Evolutionary conservation across 371 early-diverging fungal species (phyloP), one percentile per base, ranked within the genome.

Genomic region (Haplosporangium sp.): DNA sequence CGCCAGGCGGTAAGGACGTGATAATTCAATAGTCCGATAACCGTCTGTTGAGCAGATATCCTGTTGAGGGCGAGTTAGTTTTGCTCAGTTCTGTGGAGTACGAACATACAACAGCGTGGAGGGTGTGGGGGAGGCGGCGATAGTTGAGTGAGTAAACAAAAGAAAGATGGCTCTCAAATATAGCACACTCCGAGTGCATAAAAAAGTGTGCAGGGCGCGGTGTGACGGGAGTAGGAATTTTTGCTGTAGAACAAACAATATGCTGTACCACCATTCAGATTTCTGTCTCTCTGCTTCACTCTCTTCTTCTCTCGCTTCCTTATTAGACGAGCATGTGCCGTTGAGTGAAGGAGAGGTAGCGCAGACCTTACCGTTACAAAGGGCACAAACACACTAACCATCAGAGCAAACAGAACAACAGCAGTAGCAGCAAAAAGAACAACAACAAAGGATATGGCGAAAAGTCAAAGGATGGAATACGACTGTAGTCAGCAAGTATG

Each of bases 401-500:
- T 21, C 4, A 11, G 36, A 54, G 23, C 10, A 58, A 21, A 58
- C 46, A 58, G 6, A 46, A 20, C 36, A 58, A 18, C 6, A 46
- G 46, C 59, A 21, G n/a, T 9, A 56, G 14, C 18, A n/a, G 13
- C 20, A 18, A 12, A 36, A 11, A 54, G 37, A 16, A 55, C 40
- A 47, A 41, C 57, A 57, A 57, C 45, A 58, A 42, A 43, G 20
- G 12, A 43, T 38, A 6, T 21, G 23, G 23, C 1, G 6, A 36
- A 8, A 2, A 36, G 38, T 16, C 20, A 40, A 21, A 4, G 29
- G 29, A 29, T 29, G 29, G 57, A 50, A 38, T 38, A 60, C 29
- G 16, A 13, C 37, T 38, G 54, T 66, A 59, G 67, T 66, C 67
- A 66, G 67, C 67, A 66, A 51, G 53, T 53, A 66, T 66, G 67